Base-by-base conservation (phyloP, 73 alveolate species). In the Paramecium tetraurelia region DNA sequence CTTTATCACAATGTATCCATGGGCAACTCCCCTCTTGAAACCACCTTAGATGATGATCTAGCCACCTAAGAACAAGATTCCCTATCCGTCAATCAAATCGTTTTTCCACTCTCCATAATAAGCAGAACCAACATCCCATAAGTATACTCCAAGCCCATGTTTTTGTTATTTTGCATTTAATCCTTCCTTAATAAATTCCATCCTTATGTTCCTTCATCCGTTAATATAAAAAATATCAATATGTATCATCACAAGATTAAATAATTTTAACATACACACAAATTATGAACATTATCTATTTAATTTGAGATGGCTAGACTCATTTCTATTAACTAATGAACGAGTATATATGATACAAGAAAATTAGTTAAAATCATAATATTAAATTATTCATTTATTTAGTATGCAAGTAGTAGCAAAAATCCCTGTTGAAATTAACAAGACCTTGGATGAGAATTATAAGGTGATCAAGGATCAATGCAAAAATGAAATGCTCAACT, bases 121-220 rank as follows among this genome's bases (percentile, higher is more conserved):
- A 10, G 84, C 84, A 63, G 11, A 63, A 33, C 84, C 84, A 10
- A 63, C 53, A 63, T 63, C 84, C 84, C 84, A 63, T 27, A 63
- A 33, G 46, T 63, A 63, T 3, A 63, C 46, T 63, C 84, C 84
- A 63, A 63, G 21, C 41, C 84, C 84, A 63, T 63, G 84, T 18
- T 63, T 63, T 63, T 63, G 84, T 3, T 27, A 20, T 6, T 63
- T 63, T 12, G 44, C 16, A 33, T 63, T 63, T 31, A 22, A 33
- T 63, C 46, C 41, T n/a, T n/a, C 84, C 84, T 33, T 63, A 63
- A 63, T 63, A 63, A 63, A 63, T 27, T 63, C 84, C 84, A 63
- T 63, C 84, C 29, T 27, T 31, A 63, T 63, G 84, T 63, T 63
- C 84, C 46, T 63, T 63, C 84, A 63, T 63, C 84, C 84, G 84